Conservation (phyloP, 495 filamentous ascomycete species). For the Ramalina peruviana region DNA sequence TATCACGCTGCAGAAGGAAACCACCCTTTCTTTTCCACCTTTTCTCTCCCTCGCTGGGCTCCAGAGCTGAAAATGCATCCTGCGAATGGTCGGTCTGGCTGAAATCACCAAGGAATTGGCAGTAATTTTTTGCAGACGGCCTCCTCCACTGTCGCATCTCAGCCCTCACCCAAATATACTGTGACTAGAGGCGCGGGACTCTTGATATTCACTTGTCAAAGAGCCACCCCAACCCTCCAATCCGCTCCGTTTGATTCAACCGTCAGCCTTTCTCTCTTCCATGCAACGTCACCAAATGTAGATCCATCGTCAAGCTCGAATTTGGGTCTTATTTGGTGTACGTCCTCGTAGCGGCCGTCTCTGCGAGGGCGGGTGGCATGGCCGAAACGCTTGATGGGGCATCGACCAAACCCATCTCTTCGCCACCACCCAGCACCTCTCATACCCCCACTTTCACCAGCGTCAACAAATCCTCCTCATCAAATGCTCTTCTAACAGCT, state of each 20-base stretch:
- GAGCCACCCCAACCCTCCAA: background rate
- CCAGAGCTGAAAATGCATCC: too few species aligned
- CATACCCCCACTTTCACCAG: slow-evolving; percentile 4
- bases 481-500: slow-evolving; percentile 1
- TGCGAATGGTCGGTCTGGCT: too few species aligned
- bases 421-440: slow-evolving; percentile 4
- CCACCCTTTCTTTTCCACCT: too few species aligned
- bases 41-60: too few species aligned
- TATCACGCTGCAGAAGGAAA: too few species aligned
- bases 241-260: background rate
- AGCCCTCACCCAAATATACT: background rate
- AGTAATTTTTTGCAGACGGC: too few species aligned
- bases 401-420: slow-evolving; percentile 4
- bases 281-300: slow-evolving; percentile 7
- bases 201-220: background rate
- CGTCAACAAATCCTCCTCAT: slow-evolving; percentile 4
- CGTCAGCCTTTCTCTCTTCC: background rate
- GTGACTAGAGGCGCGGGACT: slow-evolving; percentile 1
- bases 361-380: slow-evolving; percentile 13
- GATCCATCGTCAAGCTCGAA: background rate
- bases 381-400: slow-evolving; percentile 14
- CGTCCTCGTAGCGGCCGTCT: slow-evolving; percentile 8
- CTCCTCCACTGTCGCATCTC: background rate
- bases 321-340: background rate
- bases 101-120: too few species aligned